Percentiles rank a stretch among this genome's conserved stretches.
Evolutionary conservation across 2,329 filamentous ascomycete species (phyloP).

Genomic region (Leptographium wingfieldii): DNA sequence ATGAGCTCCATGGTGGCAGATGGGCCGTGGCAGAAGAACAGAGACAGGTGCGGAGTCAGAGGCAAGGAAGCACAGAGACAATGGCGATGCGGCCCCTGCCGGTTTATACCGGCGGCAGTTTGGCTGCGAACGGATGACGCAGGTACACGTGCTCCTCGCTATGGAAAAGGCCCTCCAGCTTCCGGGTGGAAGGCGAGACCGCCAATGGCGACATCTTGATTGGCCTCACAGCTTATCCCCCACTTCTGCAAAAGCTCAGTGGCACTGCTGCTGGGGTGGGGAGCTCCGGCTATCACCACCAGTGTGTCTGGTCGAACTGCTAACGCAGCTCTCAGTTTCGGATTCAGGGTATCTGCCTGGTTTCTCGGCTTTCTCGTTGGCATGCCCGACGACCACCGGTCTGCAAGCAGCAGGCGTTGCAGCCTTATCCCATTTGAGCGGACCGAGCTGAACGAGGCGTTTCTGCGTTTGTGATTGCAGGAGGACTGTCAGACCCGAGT

Average conservation of each 20-base stretch:
- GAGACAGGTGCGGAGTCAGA: neutral
- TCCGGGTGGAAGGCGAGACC: neutral
- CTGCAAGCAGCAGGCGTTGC: neutral
- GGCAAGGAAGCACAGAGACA: neutral
- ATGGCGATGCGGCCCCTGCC: neutral
- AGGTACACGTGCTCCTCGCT: neutral
- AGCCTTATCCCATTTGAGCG: neutral
- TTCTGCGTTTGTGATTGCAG: too few relatives aligned
- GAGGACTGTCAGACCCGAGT: neutral
- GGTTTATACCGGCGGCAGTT: neutral
- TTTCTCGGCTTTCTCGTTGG: too few relatives aligned
- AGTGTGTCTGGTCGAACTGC: too few relatives aligned
- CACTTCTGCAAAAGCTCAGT: constrained; percentile 2
- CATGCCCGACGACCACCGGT: too few relatives aligned
- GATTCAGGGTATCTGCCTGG: too few relatives aligned
- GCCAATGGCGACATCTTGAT: neutral
- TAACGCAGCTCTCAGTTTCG: too few relatives aligned
- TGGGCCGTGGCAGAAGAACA: neutral
- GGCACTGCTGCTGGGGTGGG: neutral
- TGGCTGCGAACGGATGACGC: neutral
- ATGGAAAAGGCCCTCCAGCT: neutral
- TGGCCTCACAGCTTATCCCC: constrained; percentile 4
- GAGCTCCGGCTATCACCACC: neutral
- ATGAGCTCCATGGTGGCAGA: constrained; percentile 3
- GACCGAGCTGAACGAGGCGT: neutral